A percentile compares a stretch with the other conserved stretches of the same genome.
These are phyloP conservation scores for Trichoderma sp. DNA, from an alignment of 2,329 filamentous ascomycete species.

Conservation along the genomic window DNA sequence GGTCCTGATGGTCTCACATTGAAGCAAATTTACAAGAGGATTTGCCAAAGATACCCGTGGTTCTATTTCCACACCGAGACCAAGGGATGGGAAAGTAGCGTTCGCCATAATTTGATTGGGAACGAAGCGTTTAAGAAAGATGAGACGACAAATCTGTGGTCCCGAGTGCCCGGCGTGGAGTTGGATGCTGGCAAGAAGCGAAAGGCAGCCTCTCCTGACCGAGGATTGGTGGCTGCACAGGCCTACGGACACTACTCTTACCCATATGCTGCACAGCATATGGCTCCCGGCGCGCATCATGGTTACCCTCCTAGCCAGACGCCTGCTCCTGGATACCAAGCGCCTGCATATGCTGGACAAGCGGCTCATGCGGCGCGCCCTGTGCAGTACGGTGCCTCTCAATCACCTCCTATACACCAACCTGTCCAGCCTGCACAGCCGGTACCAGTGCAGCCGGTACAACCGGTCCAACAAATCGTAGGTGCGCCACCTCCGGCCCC, in stretches of 20 bases:
- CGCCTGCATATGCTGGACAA: slow-evolving; percentile 38
- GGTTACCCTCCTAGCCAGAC: slow-evolving; percentile 41
- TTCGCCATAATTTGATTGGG: slow-evolving; percentile 64
- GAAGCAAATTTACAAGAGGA: slow-evolving; percentile 65
- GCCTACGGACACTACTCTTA: slow-evolving; percentile 43
- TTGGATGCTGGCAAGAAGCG: slow-evolving; percentile 64
- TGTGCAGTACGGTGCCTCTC: slow-evolving; percentile 35
- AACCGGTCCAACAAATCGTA: slow-evolving; percentile 18
- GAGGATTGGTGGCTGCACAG: slow-evolving; percentile 43
- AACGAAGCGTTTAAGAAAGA: slow-evolving; percentile 63
- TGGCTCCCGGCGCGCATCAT: slow-evolving; percentile 36
- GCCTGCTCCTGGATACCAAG: slow-evolving; percentile 39
- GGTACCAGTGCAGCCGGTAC: not conserved
- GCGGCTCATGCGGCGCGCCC: slow-evolving; percentile 36
- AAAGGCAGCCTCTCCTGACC: slow-evolving; percentile 56
- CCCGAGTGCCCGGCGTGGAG: slow-evolving; percentile 58
- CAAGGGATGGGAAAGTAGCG: slow-evolving; percentile 67
- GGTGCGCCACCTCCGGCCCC: slow-evolving; percentile 39
- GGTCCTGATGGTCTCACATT: slow-evolving; percentile 57
- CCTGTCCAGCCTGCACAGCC: slow-evolving; percentile 25
- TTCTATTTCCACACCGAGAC: slow-evolving; percentile 62
- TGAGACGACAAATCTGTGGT: slow-evolving; percentile 58
- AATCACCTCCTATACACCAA: slow-evolving; percentile 34
- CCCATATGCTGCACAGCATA: slow-evolving; percentile 40
- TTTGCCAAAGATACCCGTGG: slow-evolving; percentile 59